Percentiles rank a stretch among this genome's conserved stretches.
phyloP scores from a whole-genome alignment of 2,329 filamentous ascomycete species.

The Bertia moriformis region DNA sequence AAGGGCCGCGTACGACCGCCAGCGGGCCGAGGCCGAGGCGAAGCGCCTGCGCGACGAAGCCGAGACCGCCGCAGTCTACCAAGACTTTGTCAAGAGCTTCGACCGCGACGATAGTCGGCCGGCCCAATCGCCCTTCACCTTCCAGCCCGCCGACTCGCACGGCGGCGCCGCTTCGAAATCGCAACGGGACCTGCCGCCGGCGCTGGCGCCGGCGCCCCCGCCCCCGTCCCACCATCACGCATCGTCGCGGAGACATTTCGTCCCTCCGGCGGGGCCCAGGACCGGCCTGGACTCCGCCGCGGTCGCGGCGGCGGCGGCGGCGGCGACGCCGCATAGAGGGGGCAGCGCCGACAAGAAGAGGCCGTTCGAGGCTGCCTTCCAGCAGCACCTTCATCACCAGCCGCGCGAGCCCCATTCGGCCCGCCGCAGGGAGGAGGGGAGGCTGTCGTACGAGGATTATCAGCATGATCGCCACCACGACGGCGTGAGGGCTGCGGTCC shows the following conservation, averaged over 20 bases:
- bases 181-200: constrained; percentile 7
- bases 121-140: constrained; percentile 4
- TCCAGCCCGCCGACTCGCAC: constrained; percentile 13
- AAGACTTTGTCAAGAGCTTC: constrained; percentile 54
- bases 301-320: constrained; percentile 29
- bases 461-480: constrained; percentile 11
- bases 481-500: constrained; percentile 43
- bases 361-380: constrained; percentile 31
- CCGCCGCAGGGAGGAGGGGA: constrained; percentile 13
- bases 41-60: constrained; percentile 44
- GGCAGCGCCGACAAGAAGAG: constrained; percentile 46
- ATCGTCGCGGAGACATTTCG: constrained; percentile 4
- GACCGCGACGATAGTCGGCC: constrained; percentile 37
- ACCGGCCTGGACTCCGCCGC: constrained; percentile 37
- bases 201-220: constrained; percentile 5
- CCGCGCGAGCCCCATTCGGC: constrained; percentile 21
- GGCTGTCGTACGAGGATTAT: constrained; percentile 19
- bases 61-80: constrained; percentile 43
- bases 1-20: constrained; percentile 45
- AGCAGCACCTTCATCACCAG: too few species aligned
- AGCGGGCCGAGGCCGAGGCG: constrained; percentile 47
- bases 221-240: constrained; percentile 5
- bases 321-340: constrained; percentile 27
- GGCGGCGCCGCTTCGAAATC: constrained; percentile 10
- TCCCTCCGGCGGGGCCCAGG: constrained; percentile 13